Evolutionary conservation across 768 basidiomycete species (phyloP).

Genomic region (Lentinula guzmanii): DNA sequence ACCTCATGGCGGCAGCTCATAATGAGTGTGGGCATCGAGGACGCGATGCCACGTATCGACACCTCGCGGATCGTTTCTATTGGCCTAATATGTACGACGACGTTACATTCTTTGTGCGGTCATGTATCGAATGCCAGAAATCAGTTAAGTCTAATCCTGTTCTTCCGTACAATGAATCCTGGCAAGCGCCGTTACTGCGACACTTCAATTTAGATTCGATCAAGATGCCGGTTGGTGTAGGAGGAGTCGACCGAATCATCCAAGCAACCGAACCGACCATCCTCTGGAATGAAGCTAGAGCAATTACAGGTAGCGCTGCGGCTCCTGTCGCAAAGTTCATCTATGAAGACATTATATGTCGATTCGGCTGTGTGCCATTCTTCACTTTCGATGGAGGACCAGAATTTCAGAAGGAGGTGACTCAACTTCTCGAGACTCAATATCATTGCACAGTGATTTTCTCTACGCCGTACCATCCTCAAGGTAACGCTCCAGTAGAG

Average conservation of each 20-base stretch:
- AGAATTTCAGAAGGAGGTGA: conserved; percentile 21
- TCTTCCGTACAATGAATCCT: too few species aligned
- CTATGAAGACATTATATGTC: conserved; percentile 22
- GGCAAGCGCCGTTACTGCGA: too few species aligned
- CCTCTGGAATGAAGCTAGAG: conserved; percentile 17
- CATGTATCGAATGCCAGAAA: too few species aligned
- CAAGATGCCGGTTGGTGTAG: conserved; percentile 19
- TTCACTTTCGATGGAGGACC: conserved; percentile 22
- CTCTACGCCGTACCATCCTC: neutral
- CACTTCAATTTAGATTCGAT: conserved; percentile 18
- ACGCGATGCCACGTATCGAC: conserved; percentile 14
- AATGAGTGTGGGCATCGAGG: conserved; percentile 23
- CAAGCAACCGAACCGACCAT: conserved; percentile 17
- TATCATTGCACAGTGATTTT: conserved; percentile 21
- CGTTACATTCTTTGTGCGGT: too few species aligned
- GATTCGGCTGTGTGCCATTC: conserved; percentile 14
- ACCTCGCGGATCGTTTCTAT: conserved; percentile 15
- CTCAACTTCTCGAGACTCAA: conserved; percentile 12
- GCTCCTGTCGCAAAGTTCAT: conserved; percentile 20
- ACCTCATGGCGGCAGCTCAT: conserved; percentile 19
- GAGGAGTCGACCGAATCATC: conserved; percentile 18
- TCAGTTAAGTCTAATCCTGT: too few species aligned
- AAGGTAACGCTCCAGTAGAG: conserved; percentile 26
- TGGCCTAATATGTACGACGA: too few species aligned
- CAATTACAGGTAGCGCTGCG: conserved; percentile 7